phyloP scores from a whole-genome alignment of 805 yeast genomes.

The Lipomyces yamanashiensis region DNA sequence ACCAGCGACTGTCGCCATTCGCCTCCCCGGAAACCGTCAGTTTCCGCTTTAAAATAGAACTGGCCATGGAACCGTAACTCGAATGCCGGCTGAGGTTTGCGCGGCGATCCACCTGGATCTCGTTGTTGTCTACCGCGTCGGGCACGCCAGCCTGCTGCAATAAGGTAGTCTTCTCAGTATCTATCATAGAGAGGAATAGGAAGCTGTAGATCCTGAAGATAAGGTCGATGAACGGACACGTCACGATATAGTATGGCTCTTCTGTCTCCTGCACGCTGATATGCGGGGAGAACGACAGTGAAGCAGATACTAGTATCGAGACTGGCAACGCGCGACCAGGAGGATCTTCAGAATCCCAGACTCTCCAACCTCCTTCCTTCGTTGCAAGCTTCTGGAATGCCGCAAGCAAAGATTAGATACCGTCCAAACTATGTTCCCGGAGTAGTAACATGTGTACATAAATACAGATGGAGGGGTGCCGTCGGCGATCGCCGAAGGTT shows the following conservation, averaged over 20 bases:
- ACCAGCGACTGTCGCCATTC: neutral
- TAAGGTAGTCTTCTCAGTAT: slow-evolving; percentile 9
- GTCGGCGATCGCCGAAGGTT: slow-evolving; percentile 14
- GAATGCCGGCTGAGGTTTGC: slow-evolving; percentile 1
- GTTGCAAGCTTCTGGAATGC: slow-evolving; percentile 1
- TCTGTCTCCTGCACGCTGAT: neutral
- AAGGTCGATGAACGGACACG: neutral
- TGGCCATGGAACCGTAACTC: slow-evolving; percentile 12
- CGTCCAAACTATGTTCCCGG: slow-evolving; percentile 5
- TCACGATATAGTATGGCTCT: neutral
- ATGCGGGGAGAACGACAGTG: neutral
- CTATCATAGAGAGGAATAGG: slow-evolving; percentile 6
- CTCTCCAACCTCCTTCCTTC: neutral
- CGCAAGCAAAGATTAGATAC: neutral
- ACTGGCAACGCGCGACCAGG: neutral
- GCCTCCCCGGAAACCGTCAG: slow-evolving; percentile 6
- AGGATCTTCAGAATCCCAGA: neutral
- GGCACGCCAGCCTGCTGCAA: neutral
- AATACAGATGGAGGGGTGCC: neutral
- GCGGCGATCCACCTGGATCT: neutral
- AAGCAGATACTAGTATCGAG: neutral
- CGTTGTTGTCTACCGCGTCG: neutral
- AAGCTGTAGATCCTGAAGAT: neutral
- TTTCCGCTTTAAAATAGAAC: slow-evolving; percentile 9
- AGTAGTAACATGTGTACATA: neutral